A percentile compares a stretch with the other conserved stretches of the same genome.
These are phyloP conservation scores for Circinella minor DNA, from an alignment of 371 early-diverging fungal species.

Conservation along the genomic window DNA sequence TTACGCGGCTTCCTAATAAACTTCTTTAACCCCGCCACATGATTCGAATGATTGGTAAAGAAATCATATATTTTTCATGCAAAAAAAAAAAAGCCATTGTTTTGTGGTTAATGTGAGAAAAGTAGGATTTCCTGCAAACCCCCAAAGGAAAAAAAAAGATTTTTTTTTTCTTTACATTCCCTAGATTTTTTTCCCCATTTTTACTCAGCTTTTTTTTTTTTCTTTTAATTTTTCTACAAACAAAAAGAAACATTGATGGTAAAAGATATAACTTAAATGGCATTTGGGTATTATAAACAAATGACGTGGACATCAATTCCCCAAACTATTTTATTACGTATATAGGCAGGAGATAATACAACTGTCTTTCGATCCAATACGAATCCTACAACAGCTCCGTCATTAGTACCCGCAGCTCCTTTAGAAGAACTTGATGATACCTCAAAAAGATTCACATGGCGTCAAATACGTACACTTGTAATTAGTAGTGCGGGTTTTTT, in stretches of 20 bases:
- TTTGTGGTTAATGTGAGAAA: too few relatives aligned
- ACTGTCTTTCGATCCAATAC: neutral
- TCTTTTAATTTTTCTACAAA: neutral
- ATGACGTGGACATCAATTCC: neutral
- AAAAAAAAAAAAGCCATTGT: neutral
- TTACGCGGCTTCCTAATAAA: neutral
- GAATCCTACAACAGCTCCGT: neutral
- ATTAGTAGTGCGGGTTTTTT: slow-evolving; percentile 54
- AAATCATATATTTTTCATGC: neutral
- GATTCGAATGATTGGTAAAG: neutral
- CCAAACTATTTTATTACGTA: neutral
- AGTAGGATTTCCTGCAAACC: too few relatives aligned
- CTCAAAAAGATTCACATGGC: slow-evolving; percentile 15
- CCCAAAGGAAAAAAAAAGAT: too few relatives aligned
- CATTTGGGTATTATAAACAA: too few relatives aligned
- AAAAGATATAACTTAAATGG: neutral
- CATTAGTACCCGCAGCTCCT: neutral
- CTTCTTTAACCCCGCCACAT: neutral
- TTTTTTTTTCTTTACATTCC: too few relatives aligned
- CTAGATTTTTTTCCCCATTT: neutral
- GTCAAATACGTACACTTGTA: slow-evolving; percentile 18
- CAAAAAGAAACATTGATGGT: slow-evolving; percentile 2
- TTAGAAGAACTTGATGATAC: slow-evolving; percentile 25
- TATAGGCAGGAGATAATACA: slow-evolving; percentile 1
- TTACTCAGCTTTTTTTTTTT: neutral